Percentiles rank a stretch among this genome's conserved stretches.
Conservation (phyloP, 208 protist species). For the Porcisia hertigi region DNA sequence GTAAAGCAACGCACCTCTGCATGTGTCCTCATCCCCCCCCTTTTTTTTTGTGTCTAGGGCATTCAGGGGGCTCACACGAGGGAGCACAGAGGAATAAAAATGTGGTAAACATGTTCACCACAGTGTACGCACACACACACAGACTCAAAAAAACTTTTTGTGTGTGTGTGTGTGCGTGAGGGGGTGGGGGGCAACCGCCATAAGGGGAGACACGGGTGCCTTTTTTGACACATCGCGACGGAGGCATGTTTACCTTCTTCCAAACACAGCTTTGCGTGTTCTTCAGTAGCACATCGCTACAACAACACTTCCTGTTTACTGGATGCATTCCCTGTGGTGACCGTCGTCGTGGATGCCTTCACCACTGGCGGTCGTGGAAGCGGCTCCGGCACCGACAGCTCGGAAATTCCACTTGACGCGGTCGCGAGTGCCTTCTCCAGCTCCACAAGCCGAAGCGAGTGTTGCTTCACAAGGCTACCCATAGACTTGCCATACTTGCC, state of each 20-base stretch:
- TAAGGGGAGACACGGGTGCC: background rate
- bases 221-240: background rate
- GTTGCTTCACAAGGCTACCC: constrained; percentile 31
- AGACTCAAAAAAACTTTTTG: too few relatives aligned
- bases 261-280: background rate
- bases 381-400: background rate
- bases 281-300: background rate
- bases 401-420: background rate
- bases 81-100: background rate
- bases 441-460: constrained; percentile 32
- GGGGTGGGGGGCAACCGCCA: too few relatives aligned
- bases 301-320: background rate
- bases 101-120: background rate
- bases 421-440: constrained; percentile 12
- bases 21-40: background rate
- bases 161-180: too few relatives aligned
- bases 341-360: background rate
- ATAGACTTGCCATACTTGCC: constrained; percentile 28
- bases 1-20: background rate
- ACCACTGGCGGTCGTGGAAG: background rate
- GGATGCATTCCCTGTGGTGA: background rate
- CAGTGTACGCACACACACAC: too few relatives aligned
- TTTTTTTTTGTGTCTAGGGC: background rate
- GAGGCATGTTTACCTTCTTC: background rate
- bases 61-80: background rate